Conservation (phyloP, 805 yeast genomes). For the Wilhelminamyces savonicus region DNA sequence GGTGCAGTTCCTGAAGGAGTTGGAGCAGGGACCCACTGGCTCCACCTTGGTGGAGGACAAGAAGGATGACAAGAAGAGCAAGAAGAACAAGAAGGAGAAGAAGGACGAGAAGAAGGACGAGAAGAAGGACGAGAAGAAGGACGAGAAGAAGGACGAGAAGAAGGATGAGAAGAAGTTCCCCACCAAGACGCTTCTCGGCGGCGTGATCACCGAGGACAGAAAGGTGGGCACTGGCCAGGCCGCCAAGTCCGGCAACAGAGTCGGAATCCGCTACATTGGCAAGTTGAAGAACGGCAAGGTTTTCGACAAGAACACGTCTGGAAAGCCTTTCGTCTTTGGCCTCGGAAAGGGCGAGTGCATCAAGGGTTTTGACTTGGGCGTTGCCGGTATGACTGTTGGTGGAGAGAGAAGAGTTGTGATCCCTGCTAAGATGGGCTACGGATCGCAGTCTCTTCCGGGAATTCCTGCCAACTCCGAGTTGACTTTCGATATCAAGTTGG, state of each 20-base stretch:
- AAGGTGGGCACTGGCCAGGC: conserved; percentile 79
- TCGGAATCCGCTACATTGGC: conserved; percentile 96
- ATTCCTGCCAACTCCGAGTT: conserved; percentile 96
- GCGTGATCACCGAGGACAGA: conserved; percentile 90
- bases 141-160: conserved; percentile 5
- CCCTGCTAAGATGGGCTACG: conserved; percentile 96
- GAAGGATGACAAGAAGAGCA: conserved; percentile 18
- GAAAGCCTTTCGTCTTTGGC: conserved; percentile 89
- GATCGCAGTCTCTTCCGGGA: conserved; percentile 90
- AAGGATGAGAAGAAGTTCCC: conserved; percentile 45
- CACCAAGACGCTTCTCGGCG: conserved; percentile 83
- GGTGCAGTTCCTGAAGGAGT: conserved; percentile 82
- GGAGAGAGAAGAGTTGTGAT: conserved; percentile 97
- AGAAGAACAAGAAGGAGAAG: conserved; percentile 15
- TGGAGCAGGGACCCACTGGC: conserved; percentile 92
- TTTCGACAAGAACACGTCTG: conserved; percentile 94
- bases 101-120: conserved; percentile 8
- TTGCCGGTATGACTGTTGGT: conserved; percentile 96
- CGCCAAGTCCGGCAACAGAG: conserved; percentile 84
- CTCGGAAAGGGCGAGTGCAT: conserved; percentile 98
- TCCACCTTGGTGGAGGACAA: conserved; percentile 24
- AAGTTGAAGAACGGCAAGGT: conserved; percentile 94
- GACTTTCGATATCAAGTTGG: conserved; percentile 92
- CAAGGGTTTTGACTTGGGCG: conserved; percentile 98
- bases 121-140: conserved; percentile 9